phyloP scores from a whole-genome alignment of 345 rosid genomes.

The Nasturtium officinale region DNA sequence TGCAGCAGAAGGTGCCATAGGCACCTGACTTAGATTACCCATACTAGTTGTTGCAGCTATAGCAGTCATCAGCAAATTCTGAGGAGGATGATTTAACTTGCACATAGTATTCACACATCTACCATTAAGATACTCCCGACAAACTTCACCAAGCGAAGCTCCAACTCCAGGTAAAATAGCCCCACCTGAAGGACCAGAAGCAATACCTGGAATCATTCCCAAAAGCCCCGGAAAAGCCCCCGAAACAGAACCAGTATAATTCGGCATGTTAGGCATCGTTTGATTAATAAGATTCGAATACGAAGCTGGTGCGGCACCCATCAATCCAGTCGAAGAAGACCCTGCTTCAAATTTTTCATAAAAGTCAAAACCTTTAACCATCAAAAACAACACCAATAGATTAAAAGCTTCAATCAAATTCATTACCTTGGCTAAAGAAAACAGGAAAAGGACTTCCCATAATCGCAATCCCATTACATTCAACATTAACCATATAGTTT shows the following conservation, averaged over 20 bases:
- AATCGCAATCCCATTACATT: constrained; percentile 82
- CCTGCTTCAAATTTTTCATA: constrained; percentile 43
- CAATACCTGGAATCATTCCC: constrained; percentile 95
- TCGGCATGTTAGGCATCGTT: constrained; percentile 99
- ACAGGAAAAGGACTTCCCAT: constrained; percentile 99
- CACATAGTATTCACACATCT: constrained; percentile 80
- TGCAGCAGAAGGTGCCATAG: constrained; percentile 99
- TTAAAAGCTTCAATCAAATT: not conserved
- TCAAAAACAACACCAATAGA: not conserved
- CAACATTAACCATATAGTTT: constrained; percentile 89
- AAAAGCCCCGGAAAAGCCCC: constrained; percentile 80
- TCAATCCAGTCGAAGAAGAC: constrained; percentile 68
- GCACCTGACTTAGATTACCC: constrained; percentile 91
- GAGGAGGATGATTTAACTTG: constrained; percentile 90
- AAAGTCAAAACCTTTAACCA: constrained; percentile 10
- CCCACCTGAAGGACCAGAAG: constrained; percentile 91
- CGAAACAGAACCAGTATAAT: constrained; percentile 94
- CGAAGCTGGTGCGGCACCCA: constrained; percentile 70
- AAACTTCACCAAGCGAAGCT: constrained; percentile 95
- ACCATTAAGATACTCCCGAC: constrained; percentile 90
- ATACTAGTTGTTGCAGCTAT: constrained; percentile 90
- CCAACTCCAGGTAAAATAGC: constrained; percentile 94
- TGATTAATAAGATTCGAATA: constrained; percentile 83
- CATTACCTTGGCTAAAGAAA: constrained; percentile 89
- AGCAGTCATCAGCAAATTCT: constrained; percentile 88